Evolutionary conservation across 192 early-diverging fungal species (phyloP), one percentile per base, ranked within the genome.

Genomic region (Coemansia sp.): DNA sequence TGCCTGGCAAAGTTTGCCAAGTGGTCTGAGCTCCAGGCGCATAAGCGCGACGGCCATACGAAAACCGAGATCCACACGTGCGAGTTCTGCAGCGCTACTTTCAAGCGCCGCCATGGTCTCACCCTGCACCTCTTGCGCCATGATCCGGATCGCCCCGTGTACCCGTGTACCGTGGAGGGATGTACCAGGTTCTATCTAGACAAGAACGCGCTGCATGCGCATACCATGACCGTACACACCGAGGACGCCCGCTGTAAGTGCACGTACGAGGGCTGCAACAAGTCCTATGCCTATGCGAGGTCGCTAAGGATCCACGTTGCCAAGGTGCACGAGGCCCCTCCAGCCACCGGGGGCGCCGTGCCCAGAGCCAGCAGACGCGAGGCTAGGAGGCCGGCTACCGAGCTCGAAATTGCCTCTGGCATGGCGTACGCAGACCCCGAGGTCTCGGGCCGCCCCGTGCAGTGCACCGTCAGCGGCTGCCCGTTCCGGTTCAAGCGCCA

Each of bases 1-100:
- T 86, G 85, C 42, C 10, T 16, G 0, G 45, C 36, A 26, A 16
- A 39, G 21, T 86, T 86, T 60, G 21, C 70, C 8, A 82, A 79
- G 39, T 84, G 82, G 81, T 76, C 75, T 4, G 65, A 76, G 42
- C 72, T 86, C 26, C 82, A 82, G 46, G 55, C 70, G 0, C 85
- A 86, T 50, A 58, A 74, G 13, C 58, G 62, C n/a, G 20, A 45
- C 3, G 51, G 16, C 51, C 51, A 55, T 14, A 78, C 83, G 43
- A 67, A 61, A 31, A 45, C 67, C 7, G 34, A 66, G 11, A 5
- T 61, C 43, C 46, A 71, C 21, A 24, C 28, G 7, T 81, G 78
- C 56, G 34, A 62, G n/a, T 4, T 64, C 3, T 86, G 85, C 63
- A 42, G 38, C 10, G 62, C 59, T 1, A 21, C 48, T 20, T 82